Base-by-base conservation (phyloP, 768 basidiomycete genomes). In the Leccinum olivaceopallidum region DNA sequence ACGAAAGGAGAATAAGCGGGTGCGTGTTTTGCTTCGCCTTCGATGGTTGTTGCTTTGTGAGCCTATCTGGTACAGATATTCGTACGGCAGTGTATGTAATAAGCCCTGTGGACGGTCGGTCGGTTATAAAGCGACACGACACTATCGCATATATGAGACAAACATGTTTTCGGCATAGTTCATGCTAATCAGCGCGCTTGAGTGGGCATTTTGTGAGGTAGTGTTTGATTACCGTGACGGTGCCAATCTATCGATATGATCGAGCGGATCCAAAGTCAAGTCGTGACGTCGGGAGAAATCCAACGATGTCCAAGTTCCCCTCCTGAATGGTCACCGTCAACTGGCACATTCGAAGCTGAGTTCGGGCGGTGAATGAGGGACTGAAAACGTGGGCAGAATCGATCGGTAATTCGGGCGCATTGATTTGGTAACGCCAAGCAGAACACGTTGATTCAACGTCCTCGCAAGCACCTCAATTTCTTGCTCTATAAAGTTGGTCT, bases 351-450 rank as follows among this genome's bases (percentile, higher is more conserved):
- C 44, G 10, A 44, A 44, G 42, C 18, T n/a, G 32, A 24, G 24
- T 56, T 57, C 14, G 22, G 30, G 28, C 5, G 10, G 6, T 30
- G n/a, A 28, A 26, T 37, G 36, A 6, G 14, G 36, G 39, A 18
- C 8, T n/a, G 7, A 44, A 9, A 42, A n/a, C 44, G 44, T 47
- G 44, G 20, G 44, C n/a, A 47, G 44, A 47, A 47, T 20, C 6
- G 44, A 20, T 47, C 5, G 44, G 44, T n/a, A 47, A 6, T 44
- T 44, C n/a, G 18, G 42, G n/a, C n/a, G 16, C 9, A 54, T 54
- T 22, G 13, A 48, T 57, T 36, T 57, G 16, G 56, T 49, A 57
- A 57, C 48, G 58, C 49, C 59, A 49, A 59, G 32, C 0, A 14
- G 30, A 16, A 52, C 28, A 32, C 32, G n/a, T 30, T n/a, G 18